Percentiles rank a stretch among this genome's conserved stretches.
Conservation (phyloP, 2,329 filamentous ascomycete species). For the Raffaelea deltoideospora region DNA sequence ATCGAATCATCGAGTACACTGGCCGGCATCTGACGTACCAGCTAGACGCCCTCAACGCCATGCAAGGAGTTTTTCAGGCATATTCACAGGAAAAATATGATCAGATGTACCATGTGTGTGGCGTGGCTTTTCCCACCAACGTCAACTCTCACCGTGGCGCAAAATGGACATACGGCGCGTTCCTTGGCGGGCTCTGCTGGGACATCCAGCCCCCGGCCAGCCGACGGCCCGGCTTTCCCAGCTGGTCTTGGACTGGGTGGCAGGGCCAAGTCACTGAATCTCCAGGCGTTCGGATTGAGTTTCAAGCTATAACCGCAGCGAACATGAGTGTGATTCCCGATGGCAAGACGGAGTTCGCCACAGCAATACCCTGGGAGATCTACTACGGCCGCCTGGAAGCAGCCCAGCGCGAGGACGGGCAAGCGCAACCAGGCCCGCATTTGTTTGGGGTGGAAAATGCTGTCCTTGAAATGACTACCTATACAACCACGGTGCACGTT, state of each 20-base stretch:
- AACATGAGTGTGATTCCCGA: no score
- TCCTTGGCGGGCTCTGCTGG: neutral
- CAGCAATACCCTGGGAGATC: no score
- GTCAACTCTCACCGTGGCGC: neutral
- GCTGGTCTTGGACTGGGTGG: constrained; percentile 2
- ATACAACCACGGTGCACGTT: no score
- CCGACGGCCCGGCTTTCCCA: neutral
- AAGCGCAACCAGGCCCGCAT: no score
- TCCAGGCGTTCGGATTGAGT: no score
- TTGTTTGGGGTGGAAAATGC: no score
- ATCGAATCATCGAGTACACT: neutral
- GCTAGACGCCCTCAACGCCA: neutral
- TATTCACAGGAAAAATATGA: neutral
- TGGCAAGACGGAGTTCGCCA: no score
- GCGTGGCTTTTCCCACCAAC: neutral
- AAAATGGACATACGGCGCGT: neutral
- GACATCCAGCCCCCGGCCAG: neutral
- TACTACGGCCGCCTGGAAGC: no score
- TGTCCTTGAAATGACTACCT: no score
- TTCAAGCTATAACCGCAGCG: no score
- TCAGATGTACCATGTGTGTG: neutral
- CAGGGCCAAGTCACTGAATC: no score
- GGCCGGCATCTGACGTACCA: neutral
- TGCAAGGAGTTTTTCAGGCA: neutral
- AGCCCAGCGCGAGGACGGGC: no score